These are phyloP conservation scores for Cercospora beticola DNA, from an alignment of 2,329 filamentous ascomycete species.

Conservation along the genomic window DNA sequence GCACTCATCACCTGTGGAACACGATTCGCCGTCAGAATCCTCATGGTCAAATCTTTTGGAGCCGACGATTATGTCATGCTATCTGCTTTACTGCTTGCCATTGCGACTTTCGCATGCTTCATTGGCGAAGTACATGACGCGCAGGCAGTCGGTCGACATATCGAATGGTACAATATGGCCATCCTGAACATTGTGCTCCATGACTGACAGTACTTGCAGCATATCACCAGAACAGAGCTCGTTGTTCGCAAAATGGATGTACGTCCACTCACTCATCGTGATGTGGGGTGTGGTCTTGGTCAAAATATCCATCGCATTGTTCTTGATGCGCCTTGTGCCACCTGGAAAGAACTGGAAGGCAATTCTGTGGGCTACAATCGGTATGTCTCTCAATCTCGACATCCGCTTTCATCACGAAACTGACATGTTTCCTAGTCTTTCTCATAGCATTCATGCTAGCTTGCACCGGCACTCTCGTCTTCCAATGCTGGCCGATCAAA, in stretches of 20 bases:
- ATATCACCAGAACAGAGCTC: conserved; percentile 34
- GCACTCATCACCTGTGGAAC: conserved; percentile 27
- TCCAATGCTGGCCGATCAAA: conserved; percentile 48
- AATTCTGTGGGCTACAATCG: conserved; percentile 46
- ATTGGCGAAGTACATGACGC: conserved; percentile 46
- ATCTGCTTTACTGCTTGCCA: conserved; percentile 41
- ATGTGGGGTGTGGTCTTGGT: conserved; percentile 48
- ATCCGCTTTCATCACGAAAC: background rate
- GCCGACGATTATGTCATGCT: conserved; percentile 52
- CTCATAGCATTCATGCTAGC: conserved; percentile 45
- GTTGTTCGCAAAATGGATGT: conserved; percentile 45
- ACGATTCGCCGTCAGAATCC: conserved; percentile 42
- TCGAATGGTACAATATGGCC: background rate
- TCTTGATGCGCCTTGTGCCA: conserved; percentile 47
- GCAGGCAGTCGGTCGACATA: background rate
- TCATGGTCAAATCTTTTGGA: conserved; percentile 51
- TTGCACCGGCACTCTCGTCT: conserved; percentile 49
- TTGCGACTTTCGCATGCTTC: conserved; percentile 44
- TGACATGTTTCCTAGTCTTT: conserved; percentile 40
- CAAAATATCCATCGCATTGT: conserved; percentile 51
- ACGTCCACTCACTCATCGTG: conserved; percentile 50
- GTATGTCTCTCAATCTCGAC: conserved; percentile 35
- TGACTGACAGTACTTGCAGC: background rate
- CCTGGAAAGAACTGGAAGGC: conserved; percentile 42
- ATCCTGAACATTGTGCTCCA: background rate